Evolutionary conservation across 208 protist species (phyloP).

Genomic region (Perkinsela sp.): DNA sequence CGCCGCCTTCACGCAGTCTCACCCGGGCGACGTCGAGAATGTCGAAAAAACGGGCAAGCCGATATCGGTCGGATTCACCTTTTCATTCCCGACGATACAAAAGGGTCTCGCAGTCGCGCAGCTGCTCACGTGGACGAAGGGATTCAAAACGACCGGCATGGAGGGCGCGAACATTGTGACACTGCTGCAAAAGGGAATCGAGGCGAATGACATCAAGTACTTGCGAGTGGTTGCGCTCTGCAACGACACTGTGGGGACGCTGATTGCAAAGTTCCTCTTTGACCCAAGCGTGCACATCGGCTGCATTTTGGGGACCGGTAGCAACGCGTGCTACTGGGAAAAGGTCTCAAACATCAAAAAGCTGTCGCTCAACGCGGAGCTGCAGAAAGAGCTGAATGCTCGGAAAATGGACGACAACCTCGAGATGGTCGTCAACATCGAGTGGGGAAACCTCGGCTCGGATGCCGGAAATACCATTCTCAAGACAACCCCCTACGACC

Average conservation of each 20-base stretch:
- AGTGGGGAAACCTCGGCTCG: constrained; percentile 63
- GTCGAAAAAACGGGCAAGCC: constrained; percentile 9
- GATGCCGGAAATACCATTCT: constrained; percentile 23
- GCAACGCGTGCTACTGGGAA: constrained; percentile 67
- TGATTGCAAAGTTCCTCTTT: constrained; percentile 31
- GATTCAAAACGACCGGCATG: constrained; percentile 46
- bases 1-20: constrained; percentile 10
- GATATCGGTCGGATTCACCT: constrained; percentile 61
- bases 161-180: constrained; percentile 53
- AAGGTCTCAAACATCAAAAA: constrained; percentile 28
- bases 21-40: constrained; percentile 12
- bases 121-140: constrained; percentile 68
- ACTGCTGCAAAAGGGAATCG: constrained; percentile 35
- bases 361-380: background rate
- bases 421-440: constrained; percentile 44
- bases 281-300: constrained; percentile 27
- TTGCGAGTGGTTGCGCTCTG: constrained; percentile 36
- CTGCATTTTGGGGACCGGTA: constrained; percentile 60
- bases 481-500: constrained; percentile 30
- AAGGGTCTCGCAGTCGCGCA: constrained; percentile 23
- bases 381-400: background rate
- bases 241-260: constrained; percentile 68
- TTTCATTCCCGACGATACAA: constrained; percentile 64
- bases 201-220: constrained; percentile 21
- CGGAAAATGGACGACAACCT: constrained; percentile 6